phyloP scores from a whole-genome alignment of 257 asterid species.

The Forsythia suspensa region DNA sequence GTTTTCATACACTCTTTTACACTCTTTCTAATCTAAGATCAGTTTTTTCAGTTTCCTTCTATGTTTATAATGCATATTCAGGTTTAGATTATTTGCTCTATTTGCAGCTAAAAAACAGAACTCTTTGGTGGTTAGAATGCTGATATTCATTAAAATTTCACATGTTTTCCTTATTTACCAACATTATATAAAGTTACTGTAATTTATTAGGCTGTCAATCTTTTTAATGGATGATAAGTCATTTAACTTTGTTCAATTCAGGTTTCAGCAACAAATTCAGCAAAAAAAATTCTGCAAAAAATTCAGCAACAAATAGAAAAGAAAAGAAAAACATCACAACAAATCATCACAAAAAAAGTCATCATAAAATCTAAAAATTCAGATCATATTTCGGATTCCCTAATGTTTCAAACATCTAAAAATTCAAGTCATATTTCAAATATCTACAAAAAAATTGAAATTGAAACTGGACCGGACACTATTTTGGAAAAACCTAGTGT shows the following conservation, averaged over 20 bases:
- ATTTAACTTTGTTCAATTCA: background rate
- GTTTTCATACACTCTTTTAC: background rate
- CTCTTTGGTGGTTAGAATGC: background rate
- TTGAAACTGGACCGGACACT: no score
- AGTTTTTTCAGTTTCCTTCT: background rate
- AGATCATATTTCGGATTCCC: no score
- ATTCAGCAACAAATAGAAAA: no score
- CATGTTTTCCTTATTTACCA: background rate
- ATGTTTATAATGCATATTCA: background rate
- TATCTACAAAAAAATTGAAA: no score
- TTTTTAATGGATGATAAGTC: background rate
- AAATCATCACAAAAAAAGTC: no score
- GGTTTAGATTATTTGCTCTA: background rate
- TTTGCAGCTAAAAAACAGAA: conserved; percentile 54
- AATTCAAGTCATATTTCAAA: no score
- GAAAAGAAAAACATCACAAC: no score
- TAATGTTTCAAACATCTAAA: no score
- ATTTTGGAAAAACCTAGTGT: no score
- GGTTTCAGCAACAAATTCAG: no score
- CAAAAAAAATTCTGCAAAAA: no score
- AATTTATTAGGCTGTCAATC: background rate
- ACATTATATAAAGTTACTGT: background rate
- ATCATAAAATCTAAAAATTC: no score
- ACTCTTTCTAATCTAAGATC: conserved; percentile 10
- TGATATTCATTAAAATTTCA: background rate